A percentile compares a stretch with the other conserved stretches of the same genome.
Conservation (phyloP, 2,329 filamentous ascomycete species). For the Aciculosporium take region DNA sequence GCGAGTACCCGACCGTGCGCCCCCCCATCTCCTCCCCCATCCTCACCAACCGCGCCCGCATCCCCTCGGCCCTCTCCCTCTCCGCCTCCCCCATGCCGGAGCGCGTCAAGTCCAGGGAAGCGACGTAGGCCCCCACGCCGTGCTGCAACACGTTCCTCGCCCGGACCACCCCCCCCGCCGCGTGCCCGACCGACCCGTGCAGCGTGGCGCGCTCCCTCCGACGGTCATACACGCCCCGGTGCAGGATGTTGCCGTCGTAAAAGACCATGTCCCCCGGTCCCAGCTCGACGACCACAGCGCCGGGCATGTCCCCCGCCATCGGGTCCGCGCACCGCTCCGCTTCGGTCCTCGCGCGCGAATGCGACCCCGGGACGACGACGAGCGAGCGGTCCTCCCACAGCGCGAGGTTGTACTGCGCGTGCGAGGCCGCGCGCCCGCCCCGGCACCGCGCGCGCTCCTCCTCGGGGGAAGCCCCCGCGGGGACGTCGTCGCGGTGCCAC, state of each 20-base stretch:
- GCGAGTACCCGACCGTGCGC: slow-evolving; percentile 49
- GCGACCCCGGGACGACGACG: slow-evolving; percentile 64
- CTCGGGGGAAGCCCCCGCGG: slow-evolving; percentile 46
- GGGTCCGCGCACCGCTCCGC: slow-evolving; percentile 53
- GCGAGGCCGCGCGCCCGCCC: slow-evolving; percentile 47
- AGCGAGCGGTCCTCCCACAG: slow-evolving; percentile 61
- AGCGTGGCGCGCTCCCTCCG: slow-evolving; percentile 51
- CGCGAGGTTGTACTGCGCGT: slow-evolving; percentile 81
- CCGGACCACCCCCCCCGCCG: slow-evolving; percentile 36
- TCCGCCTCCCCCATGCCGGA: slow-evolving; percentile 26
- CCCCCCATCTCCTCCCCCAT: slow-evolving; percentile 44
- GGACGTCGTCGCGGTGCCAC: slow-evolving; percentile 80
- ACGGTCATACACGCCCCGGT: slow-evolving; percentile 51
- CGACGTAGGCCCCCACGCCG: slow-evolving; percentile 54
- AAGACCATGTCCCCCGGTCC: slow-evolving; percentile 68
- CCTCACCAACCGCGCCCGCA: slow-evolving; percentile 47
- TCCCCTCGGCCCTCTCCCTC: slow-evolving; percentile 41
- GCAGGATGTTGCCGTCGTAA: slow-evolving; percentile 82
- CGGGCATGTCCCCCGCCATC: slow-evolving; percentile 46
- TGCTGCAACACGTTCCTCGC: slow-evolving; percentile 65
- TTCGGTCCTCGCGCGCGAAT: slow-evolving; percentile 55
- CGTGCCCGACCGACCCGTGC: slow-evolving; percentile 57
- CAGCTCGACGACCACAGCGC: slow-evolving; percentile 51
- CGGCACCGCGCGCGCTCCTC: slow-evolving; percentile 54
- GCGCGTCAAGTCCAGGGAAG: slow-evolving; percentile 43